Conservation (phyloP, 2,329 filamentous ascomycete genomes). For the Claviceps sp. region DNA sequence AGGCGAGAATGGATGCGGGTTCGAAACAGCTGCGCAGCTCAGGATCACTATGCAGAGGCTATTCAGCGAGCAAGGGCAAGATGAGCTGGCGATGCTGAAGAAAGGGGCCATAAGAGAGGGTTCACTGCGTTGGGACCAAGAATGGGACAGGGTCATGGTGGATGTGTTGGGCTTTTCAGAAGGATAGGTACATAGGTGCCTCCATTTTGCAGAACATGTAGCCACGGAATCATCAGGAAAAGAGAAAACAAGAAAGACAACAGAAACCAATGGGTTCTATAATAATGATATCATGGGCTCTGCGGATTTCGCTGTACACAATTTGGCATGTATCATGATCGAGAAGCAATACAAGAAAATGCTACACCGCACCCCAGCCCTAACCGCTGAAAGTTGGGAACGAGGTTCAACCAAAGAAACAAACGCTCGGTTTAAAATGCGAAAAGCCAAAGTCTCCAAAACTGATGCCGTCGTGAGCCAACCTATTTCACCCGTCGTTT, state of each 20-base stretch:
- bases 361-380: background rate
- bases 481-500: too few relatives aligned
- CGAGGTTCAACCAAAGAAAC: background rate
- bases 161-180: constrained; percentile 45
- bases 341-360: background rate
- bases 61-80: constrained; percentile 36
- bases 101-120: constrained; percentile 63
- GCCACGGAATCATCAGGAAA: background rate
- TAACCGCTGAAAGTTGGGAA: background rate
- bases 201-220: too few relatives aligned
- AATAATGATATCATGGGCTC: background rate
- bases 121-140: constrained; percentile 70
- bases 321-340: background rate
- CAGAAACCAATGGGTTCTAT: background rate
- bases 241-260: background rate
- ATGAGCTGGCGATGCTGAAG: constrained; percentile 47
- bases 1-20: constrained; percentile 74
- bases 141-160: constrained; percentile 79
- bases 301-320: background rate
- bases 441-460: too few relatives aligned
- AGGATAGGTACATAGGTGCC: background rate
- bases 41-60: constrained; percentile 48
- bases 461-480: too few relatives aligned
- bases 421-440: background rate
- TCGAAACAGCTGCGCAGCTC: constrained; percentile 57